Evolutionary conservation across 805 yeast species (phyloP), one percentile per base, ranked within the genome.

Genomic region (Zygotorulaspora florentina): DNA sequence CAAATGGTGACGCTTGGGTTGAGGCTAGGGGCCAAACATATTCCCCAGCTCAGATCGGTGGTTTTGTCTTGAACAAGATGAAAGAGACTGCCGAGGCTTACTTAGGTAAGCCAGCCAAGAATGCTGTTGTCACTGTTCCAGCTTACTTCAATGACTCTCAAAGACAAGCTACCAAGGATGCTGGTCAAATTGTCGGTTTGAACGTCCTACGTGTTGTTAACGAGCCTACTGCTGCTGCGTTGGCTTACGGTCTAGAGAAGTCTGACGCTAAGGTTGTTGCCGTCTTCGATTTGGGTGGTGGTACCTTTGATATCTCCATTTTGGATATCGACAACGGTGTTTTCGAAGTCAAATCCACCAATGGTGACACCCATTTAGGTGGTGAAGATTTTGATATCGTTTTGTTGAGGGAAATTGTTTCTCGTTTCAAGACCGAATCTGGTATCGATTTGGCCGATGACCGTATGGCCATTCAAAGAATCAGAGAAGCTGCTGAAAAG

Each of bases 251-350:
- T 74, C 76, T 88, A 64, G 96, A 88, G 74, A 85, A 85, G 76
- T 60, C 72, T 33, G 83, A 78, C 58, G 77, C 82, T 64, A 83
- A 82, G 73, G 85, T 85, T 52, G 95, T 89, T 61, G 97, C 97
- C 52, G 97, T 89, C 56, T 89, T 90, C 75, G 97, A 89, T 74
- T 79, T 89, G 66, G 97, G 97, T 82, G 97, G 97, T 72, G 97
- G 97, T 82, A 89, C 97, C 64, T 89, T 89, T 69, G 97, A 89
- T 85, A 85, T 89, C 72, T 89, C 97, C 61, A 87, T 89, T 68
- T 79, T 89, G 67, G 97, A 90, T 77, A 90, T 89, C 62, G 96
- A 90, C 74, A 88, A 89, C 67, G 97, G 97, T 79, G 97, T 89
- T 57, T 89, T 89, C 64, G 97, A 89, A 79, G 97, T 89, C 69